Percentiles rank a stretch among this genome's conserved stretches.
phyloP scores from a whole-genome alignment of 345 rosid species.

The Rhodamnia argentea region DNA sequence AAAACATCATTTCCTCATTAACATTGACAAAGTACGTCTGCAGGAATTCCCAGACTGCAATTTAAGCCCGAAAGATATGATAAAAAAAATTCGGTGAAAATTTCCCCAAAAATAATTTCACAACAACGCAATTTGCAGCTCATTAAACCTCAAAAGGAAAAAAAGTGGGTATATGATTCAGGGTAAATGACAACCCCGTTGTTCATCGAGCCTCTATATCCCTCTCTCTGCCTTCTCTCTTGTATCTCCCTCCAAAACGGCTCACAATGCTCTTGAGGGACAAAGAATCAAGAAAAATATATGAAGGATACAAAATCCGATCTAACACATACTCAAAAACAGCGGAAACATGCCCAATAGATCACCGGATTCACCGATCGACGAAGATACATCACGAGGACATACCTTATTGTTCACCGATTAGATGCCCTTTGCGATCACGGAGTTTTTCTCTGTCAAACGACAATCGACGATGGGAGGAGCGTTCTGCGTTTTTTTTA shows the following conservation, averaged over 20 bases:
- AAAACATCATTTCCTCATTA: neutral
- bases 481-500: too few species aligned
- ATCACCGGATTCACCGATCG: too few species aligned
- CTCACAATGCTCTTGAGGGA: neutral
- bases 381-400: too few species aligned
- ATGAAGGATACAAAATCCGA: too few species aligned
- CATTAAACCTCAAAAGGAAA: slow-evolving; percentile 9
- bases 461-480: too few species aligned
- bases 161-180: slow-evolving; percentile 4
- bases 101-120: slow-evolving; percentile 4
- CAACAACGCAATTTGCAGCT: slow-evolving; percentile 3
- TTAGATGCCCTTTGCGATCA: too few species aligned
- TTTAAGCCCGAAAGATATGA: neutral
- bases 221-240: neutral
- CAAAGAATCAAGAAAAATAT: slow-evolving; percentile 2
- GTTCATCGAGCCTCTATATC: slow-evolving; percentile 20
- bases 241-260: neutral
- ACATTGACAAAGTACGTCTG: neutral
- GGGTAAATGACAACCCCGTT: slow-evolving; percentile 9
- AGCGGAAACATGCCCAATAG: too few species aligned
- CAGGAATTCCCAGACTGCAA: neutral
- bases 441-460: too few species aligned
- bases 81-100: neutral
- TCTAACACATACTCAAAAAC: too few species aligned
- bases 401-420: too few species aligned